Percentiles rank a stretch among this genome's conserved stretches.
These are phyloP conservation scores for Arabis hirsuta DNA, from an alignment of 345 rosid species.

Conservation along the genomic window DNA sequence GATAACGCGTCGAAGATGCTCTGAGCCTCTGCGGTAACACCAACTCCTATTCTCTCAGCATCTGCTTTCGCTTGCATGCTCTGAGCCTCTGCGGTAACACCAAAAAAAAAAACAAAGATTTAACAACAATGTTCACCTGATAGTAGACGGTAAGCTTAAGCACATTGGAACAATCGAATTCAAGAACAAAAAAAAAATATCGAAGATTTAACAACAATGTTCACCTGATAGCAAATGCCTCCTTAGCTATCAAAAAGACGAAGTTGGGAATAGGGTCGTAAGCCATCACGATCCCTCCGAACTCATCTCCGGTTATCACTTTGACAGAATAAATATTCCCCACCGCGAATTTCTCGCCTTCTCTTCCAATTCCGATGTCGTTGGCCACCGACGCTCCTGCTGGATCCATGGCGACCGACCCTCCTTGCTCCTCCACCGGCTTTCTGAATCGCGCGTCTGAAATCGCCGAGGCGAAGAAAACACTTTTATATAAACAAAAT, in stretches of 20 bases:
- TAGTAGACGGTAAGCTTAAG: slow-evolving; percentile 24
- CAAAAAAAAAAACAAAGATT: too few relatives aligned
- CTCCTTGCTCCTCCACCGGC: slow-evolving; percentile 31
- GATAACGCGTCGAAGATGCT: slow-evolving; percentile 83
- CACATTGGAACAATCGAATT: neutral
- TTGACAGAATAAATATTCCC: slow-evolving; percentile 88
- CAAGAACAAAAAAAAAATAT: neutral
- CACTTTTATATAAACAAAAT: neutral
- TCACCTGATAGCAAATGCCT: slow-evolving; percentile 82
- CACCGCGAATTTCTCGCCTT: slow-evolving; percentile 73
- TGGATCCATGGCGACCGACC: slow-evolving; percentile 50
- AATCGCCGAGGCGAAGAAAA: slow-evolving; percentile 6
- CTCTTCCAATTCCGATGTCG: slow-evolving; percentile 27
- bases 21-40: slow-evolving; percentile 91
- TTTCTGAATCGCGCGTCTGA: slow-evolving; percentile 37
- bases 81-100: too few relatives aligned
- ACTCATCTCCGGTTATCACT: slow-evolving; percentile 91
- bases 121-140: too few relatives aligned
- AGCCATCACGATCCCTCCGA: slow-evolving; percentile 86
- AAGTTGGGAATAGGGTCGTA: slow-evolving; percentile 92
- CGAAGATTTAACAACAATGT: neutral
- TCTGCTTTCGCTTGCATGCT: slow-evolving; percentile 86
- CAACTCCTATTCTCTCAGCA: slow-evolving; percentile 90
- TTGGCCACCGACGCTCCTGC: slow-evolving; percentile 46
- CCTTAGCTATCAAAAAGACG: slow-evolving; percentile 90